A percentile compares a stretch with the other conserved stretches of the same genome.
Evolutionary conservation across 225 moss, liverwort and hornwort species (phyloP).

Genomic region (Pseudoscleropodium purum): DNA sequence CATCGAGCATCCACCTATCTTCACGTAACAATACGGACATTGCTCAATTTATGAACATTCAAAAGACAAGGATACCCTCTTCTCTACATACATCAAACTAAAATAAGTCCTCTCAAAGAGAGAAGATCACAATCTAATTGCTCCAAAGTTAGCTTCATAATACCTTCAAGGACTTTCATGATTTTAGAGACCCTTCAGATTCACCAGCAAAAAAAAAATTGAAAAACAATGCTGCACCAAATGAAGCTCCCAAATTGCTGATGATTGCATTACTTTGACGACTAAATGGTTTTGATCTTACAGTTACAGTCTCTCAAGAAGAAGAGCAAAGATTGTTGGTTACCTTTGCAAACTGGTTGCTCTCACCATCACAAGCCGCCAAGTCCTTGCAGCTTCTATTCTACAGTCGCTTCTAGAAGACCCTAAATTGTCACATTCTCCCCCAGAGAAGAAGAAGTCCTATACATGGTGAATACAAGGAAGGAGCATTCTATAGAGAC

Average conservation of each 20-base stretch:
- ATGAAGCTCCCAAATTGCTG: background rate
- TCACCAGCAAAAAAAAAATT: background rate
- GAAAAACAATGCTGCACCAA: background rate
- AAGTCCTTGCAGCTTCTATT: background rate
- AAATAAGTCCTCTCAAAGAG: background rate
- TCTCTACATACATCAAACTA: background rate
- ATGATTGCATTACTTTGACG: background rate
- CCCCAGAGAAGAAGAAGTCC: slow-evolving; percentile 3
- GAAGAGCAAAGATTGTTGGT: background rate
- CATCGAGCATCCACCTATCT: slow-evolving; percentile 85
- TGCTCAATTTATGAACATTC: background rate
- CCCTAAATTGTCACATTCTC: background rate
- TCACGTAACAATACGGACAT: slow-evolving; percentile 4
- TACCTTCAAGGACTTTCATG: background rate
- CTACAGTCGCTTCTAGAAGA: background rate
- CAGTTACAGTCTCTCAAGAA: background rate
- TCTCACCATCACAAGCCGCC: slow-evolving; percentile 14
- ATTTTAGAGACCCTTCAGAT: background rate
- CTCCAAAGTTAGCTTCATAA: background rate
- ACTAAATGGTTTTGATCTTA: background rate
- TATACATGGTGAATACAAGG: slow-evolving; percentile 7
- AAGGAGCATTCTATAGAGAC: slow-evolving; percentile 11
- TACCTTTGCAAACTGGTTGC: slow-evolving; percentile 42
- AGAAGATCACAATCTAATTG: background rate
- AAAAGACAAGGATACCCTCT: background rate